phyloP scores from a whole-genome alignment of 768 basidiomycete genomes.

The Lentinus brumalis region DNA sequence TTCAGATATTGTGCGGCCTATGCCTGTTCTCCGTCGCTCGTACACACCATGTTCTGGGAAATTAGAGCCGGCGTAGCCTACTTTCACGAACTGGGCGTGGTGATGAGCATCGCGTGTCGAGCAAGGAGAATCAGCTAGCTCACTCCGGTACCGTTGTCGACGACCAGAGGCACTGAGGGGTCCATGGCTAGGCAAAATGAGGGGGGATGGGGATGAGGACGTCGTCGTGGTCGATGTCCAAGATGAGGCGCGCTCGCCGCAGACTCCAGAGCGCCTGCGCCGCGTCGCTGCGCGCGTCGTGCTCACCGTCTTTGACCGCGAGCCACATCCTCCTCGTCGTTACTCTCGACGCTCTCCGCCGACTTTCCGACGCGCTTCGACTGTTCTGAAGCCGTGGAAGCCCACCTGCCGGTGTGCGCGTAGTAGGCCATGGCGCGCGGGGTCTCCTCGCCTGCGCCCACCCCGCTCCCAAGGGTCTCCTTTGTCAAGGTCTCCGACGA shows the following conservation, averaged over 20 bases:
- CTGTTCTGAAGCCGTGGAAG: not conserved
- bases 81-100: conserved; percentile 56
- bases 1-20: not conserved
- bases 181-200: conserved; percentile 31
- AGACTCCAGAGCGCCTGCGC: not conserved
- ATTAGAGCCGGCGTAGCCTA: conserved; percentile 65
- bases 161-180: conserved; percentile 47
- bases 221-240: conserved; percentile 22
- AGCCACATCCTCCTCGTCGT: not conserved
- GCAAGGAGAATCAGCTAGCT: conserved; percentile 21
- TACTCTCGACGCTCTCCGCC: not conserved
- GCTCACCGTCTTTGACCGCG: not conserved
- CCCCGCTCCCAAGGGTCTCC: conserved; percentile 62
- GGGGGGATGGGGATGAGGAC: conserved; percentile 3
- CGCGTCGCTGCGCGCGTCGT: not conserved
- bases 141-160: conserved; percentile 70
- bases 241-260: conserved; percentile 4
- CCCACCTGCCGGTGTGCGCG: not conserved
- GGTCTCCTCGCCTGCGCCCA: conserved; percentile 38
- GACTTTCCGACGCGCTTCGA: not conserved
- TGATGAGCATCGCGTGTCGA: conserved; percentile 8
- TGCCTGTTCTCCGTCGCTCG: not conserved
- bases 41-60: conserved; percentile 59
- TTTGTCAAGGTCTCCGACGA: conserved; percentile 70
- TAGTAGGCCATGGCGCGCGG: conserved; percentile 40